Evolutionary conservation across 2,329 filamentous ascomycete species (phyloP).

Genomic region (Neonectria sp.): DNA sequence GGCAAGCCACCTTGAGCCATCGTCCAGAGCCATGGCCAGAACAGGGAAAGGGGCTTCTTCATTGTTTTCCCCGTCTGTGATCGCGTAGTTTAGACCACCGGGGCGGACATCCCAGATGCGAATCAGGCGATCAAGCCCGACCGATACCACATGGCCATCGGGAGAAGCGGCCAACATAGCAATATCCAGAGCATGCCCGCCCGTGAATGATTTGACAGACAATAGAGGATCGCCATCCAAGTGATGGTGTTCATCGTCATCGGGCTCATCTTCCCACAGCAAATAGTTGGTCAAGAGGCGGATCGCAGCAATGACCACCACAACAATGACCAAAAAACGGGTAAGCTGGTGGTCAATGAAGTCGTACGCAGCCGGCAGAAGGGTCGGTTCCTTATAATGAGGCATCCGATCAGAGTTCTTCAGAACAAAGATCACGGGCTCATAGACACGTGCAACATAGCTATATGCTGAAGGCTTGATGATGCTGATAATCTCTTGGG

Average conservation of each 20-base stretch:
- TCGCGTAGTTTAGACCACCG: constrained; percentile 58
- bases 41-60: constrained; percentile 70
- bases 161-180: constrained; percentile 74
- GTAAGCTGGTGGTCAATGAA: constrained; percentile 73
- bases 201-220: constrained; percentile 71
- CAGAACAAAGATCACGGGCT: constrained; percentile 81
- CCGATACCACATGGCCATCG: constrained; percentile 76
- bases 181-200: constrained; percentile 79
- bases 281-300: constrained; percentile 82
- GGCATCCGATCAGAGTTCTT: constrained; percentile 77
- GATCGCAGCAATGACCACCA: constrained; percentile 75
- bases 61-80: constrained; percentile 58
- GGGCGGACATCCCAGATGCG: constrained; percentile 75
- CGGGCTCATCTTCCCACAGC: constrained; percentile 74
- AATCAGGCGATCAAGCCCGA: constrained; percentile 79
- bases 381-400: constrained; percentile 55
- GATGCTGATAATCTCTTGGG: constrained; percentile 81
- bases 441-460: constrained; percentile 81
- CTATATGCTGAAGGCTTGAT: constrained; percentile 80
- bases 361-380: constrained; percentile 69
- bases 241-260: constrained; percentile 62
- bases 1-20: constrained; percentile 75
- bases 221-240: constrained; percentile 65
- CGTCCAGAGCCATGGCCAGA: constrained; percentile 75
- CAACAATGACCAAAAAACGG: constrained; percentile 74